phyloP scores from a whole-genome alignment of 352 stramenopile species.

The Phytopythium montanum region DNA sequence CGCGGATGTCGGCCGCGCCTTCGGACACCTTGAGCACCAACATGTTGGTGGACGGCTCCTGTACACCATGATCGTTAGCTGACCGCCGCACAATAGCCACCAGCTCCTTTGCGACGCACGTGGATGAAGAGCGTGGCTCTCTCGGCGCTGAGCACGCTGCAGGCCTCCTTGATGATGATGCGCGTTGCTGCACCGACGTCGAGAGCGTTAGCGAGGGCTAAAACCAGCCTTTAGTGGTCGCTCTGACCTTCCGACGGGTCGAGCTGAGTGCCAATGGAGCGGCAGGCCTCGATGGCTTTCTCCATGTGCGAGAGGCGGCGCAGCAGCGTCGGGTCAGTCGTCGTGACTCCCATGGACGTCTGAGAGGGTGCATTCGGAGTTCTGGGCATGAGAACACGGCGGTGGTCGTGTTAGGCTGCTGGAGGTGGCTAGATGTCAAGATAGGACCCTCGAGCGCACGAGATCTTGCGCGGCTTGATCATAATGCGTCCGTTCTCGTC shows the following conservation, averaged over 20 bases:
- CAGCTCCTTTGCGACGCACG: constrained; percentile 19
- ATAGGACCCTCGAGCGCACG: constrained; percentile 19
- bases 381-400: neutral
- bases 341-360: neutral
- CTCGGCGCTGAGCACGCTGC: constrained; percentile 85
- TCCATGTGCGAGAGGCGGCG: constrained; percentile 65
- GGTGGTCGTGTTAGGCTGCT: neutral
- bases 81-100: neutral
- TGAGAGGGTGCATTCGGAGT: neutral
- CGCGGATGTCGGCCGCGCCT: constrained; percentile 78
- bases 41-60: constrained; percentile 74
- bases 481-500: constrained; percentile 81
- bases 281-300: constrained; percentile 75
- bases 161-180: constrained; percentile 87
- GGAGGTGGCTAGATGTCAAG: neutral
- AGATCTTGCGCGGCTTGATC: constrained; percentile 65
- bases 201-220: neutral
- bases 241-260: constrained; percentile 62
- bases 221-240: too few relatives aligned
- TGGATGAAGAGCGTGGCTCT: constrained; percentile 89
- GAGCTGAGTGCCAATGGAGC: constrained; percentile 76
- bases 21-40: constrained; percentile 87
- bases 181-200: constrained; percentile 46
- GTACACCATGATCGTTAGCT: neutral
- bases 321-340: constrained; percentile 39